These are phyloP conservation scores for Pseudocercospora pini-densiflorae DNA, from an alignment of 2,329 filamentous ascomycete species.

Conservation along the genomic window DNA sequence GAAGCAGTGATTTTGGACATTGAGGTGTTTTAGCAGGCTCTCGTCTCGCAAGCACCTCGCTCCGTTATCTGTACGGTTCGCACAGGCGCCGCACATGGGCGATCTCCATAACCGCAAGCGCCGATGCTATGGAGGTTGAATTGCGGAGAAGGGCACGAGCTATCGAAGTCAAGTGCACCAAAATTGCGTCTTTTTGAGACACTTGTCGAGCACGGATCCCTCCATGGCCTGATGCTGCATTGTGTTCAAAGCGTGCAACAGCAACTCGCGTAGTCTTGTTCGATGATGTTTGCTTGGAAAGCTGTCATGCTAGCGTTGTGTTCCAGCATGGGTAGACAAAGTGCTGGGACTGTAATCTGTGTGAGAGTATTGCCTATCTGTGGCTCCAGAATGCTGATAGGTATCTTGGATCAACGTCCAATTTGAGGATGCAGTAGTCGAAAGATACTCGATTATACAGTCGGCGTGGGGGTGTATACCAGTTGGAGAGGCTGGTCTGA, in stretches of 20 bases:
- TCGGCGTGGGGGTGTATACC: conserved; percentile 18
- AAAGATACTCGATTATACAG: conserved; percentile 9
- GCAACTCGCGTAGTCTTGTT: conserved; percentile 11
- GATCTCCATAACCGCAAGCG: conserved; percentile 22
- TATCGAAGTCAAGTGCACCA: conserved; percentile 15
- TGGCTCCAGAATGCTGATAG: conserved; percentile 15
- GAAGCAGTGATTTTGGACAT: neutral
- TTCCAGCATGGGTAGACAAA: conserved; percentile 11
- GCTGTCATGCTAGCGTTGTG: conserved; percentile 3
- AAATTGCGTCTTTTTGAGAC: conserved; percentile 26
- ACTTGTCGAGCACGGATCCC: conserved; percentile 21
- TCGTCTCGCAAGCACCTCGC: neutral
- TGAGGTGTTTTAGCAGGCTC: neutral
- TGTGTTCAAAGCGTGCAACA: conserved; percentile 12
- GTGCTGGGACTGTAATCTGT: neutral
- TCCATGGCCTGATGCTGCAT: conserved; percentile 17
- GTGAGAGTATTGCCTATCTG: conserved; percentile 12
- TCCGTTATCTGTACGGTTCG: neutral
- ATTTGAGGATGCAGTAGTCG: conserved; percentile 16
- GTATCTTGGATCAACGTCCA: conserved; percentile 3
- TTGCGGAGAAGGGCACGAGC: conserved; percentile 20
- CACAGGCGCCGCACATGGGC: conserved; percentile 6
- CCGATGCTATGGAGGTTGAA: conserved; percentile 10
- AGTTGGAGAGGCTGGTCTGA: conserved; percentile 6
- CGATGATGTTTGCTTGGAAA: conserved; percentile 2